A percentile compares a stretch with the other conserved stretches of the same genome.
Evolutionary conservation across 1,284 basidiomycete species (phyloP).

Genomic region (Phenoliferia sp.): DNA sequence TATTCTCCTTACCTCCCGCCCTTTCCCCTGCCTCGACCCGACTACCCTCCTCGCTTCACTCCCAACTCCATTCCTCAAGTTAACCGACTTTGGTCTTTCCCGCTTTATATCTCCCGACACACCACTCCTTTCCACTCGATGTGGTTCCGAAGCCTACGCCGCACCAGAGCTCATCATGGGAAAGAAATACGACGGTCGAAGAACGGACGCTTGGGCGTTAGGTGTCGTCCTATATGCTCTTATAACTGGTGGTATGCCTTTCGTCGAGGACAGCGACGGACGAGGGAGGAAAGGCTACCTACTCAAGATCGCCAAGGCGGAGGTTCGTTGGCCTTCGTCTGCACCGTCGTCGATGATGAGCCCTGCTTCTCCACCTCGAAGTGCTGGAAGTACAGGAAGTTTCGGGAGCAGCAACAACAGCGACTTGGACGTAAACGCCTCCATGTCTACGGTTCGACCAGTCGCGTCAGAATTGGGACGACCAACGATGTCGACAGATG

Average conservation of each 20-base stretch:
- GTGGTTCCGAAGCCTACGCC: slow-evolving; percentile 86
- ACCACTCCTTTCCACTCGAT: slow-evolving; percentile 74
- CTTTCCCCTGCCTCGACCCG: slow-evolving; percentile 43
- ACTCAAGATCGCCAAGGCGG: slow-evolving; percentile 70
- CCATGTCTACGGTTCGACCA: background rate
- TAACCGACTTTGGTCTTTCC: slow-evolving; percentile 86
- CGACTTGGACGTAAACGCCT: background rate
- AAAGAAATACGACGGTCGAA: slow-evolving; percentile 71
- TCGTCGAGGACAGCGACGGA: slow-evolving; percentile 45
- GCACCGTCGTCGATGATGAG: background rate
- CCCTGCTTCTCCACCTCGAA: too few species aligned
- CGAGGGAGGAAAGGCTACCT: slow-evolving; percentile 41
- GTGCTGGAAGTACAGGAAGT: too few species aligned
- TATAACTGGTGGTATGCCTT: slow-evolving; percentile 59
- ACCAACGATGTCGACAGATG: background rate
- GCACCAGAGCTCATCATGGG: slow-evolving; percentile 83
- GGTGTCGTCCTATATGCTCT: slow-evolving; percentile 78
- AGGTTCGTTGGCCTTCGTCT: slow-evolving; percentile 61
- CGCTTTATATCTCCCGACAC: slow-evolving; percentile 69
- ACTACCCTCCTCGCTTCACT: slow-evolving; percentile 45
- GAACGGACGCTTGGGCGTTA: slow-evolving; percentile 85
- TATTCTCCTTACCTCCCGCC: slow-evolving; percentile 54
- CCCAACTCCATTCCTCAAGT: slow-evolving; percentile 65
- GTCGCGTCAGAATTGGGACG: background rate
- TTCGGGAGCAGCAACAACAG: background rate